Evolutionary conservation across 2,329 filamentous ascomycete genomes (phyloP).

Genomic region (Ceratocystis variospora): DNA sequence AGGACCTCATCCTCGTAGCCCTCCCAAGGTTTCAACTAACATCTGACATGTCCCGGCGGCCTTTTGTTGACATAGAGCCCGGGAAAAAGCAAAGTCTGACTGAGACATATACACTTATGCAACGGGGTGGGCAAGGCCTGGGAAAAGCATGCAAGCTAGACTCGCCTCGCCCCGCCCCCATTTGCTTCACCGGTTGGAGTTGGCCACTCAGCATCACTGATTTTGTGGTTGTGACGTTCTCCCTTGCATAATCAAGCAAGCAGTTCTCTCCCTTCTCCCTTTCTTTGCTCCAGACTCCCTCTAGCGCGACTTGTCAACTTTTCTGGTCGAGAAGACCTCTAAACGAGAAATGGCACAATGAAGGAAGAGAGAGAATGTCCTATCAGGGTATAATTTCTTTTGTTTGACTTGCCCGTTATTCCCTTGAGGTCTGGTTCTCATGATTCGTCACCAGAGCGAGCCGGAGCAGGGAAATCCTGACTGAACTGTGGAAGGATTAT

Average conservation of each 20-base stretch:
- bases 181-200: neutral
- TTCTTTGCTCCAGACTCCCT: neutral
- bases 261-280: neutral
- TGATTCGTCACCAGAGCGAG: neutral
- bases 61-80: no score
- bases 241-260: neutral
- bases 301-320: neutral
- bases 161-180: neutral
- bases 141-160: neutral
- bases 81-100: no score
- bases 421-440: neutral
- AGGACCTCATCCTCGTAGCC: neutral
- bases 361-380: neutral
- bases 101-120: no score
- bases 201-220: neutral
- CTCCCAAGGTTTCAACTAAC: neutral
- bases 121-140: neutral
- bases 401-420: neutral
- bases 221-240: neutral
- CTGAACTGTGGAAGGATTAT: neutral
- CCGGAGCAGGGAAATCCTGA: neutral
- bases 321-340: neutral
- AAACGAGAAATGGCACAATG: neutral
- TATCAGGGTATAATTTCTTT: neutral
- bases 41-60: neutral